Conservation (phyloP, 2,329 filamentous ascomycete species). For the Periconia sp. region DNA sequence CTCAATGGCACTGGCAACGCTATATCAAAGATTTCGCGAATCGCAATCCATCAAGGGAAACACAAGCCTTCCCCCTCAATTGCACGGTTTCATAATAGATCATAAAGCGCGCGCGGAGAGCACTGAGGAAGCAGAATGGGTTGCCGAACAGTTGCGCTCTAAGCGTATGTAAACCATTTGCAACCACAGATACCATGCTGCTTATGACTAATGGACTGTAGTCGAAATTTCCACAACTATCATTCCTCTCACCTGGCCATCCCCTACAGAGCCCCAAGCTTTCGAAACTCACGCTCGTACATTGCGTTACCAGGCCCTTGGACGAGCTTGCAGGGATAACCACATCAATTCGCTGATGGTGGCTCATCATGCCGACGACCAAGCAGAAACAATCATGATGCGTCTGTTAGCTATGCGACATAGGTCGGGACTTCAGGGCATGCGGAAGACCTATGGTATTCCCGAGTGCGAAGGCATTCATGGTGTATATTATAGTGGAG, state of each 20-base stretch:
- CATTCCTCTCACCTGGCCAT: slow-evolving; percentile 43
- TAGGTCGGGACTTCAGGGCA: slow-evolving; percentile 72
- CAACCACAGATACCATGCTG: neutral
- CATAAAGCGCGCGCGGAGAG: slow-evolving; percentile 61
- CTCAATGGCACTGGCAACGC: slow-evolving; percentile 89
- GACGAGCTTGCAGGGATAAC: slow-evolving; percentile 56
- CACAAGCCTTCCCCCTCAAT: slow-evolving; percentile 19
- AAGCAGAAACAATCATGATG: slow-evolving; percentile 86
- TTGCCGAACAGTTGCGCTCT: slow-evolving; percentile 48
- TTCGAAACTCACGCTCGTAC: slow-evolving; percentile 77
- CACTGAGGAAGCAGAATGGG: slow-evolving; percentile 55
- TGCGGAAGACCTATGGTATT: slow-evolving; percentile 66
- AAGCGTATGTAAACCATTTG: slow-evolving; percentile 43
- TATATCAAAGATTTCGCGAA: slow-evolving; percentile 54
- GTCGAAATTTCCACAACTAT: slow-evolving; percentile 35
- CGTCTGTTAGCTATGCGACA: slow-evolving; percentile 69
- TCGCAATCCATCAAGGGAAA: neutral
- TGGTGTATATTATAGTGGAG: slow-evolving; percentile 58
- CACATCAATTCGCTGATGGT: slow-evolving; percentile 66
- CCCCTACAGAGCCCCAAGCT: slow-evolving; percentile 53
- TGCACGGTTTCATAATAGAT: slow-evolving; percentile 63
- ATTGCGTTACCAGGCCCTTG: slow-evolving; percentile 73
- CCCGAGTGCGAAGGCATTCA: slow-evolving; percentile 81
- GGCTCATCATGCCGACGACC: slow-evolving; percentile 88
- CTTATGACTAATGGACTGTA: slow-evolving; percentile 16